These are phyloP conservation scores for Yamadazyma endophytica DNA, from an alignment of 805 yeast genomes.

Conservation along the genomic window DNA sequence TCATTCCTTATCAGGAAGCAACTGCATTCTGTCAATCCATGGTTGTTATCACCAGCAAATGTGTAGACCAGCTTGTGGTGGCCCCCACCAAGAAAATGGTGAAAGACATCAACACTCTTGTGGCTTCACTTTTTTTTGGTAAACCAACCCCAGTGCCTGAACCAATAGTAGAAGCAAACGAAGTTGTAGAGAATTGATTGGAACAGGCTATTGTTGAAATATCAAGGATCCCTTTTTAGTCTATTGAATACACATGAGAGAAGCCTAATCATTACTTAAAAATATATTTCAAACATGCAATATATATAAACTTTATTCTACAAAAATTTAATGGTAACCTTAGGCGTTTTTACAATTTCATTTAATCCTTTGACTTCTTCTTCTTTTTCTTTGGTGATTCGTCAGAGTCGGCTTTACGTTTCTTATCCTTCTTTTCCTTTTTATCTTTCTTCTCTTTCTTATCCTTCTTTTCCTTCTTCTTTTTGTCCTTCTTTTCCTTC, in stretches of 20 bases:
- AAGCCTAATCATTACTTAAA: slow-evolving; percentile 22
- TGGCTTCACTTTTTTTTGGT: slow-evolving; percentile 62
- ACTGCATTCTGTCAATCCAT: slow-evolving; percentile 11
- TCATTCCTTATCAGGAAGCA: slow-evolving; percentile 48
- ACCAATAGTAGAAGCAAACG: too few relatives aligned
- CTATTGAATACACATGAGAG: slow-evolving; percentile 4
- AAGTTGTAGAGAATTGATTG: slow-evolving; percentile 1
- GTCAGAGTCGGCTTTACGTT: slow-evolving; percentile 26
- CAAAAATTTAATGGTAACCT: slow-evolving; percentile 1
- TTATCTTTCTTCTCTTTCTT: slow-evolving; percentile 29
- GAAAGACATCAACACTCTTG: slow-evolving; percentile 46
- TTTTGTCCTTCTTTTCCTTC: slow-evolving; percentile 21
- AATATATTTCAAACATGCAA: slow-evolving; percentile 18
- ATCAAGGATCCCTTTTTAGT: slow-evolving; percentile 1
- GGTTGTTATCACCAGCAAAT: slow-evolving; percentile 7
- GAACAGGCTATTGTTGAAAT: too few relatives aligned
- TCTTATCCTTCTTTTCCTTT: slow-evolving; percentile 30
- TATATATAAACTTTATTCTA: slow-evolving; percentile 8
- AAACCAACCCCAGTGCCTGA: too few relatives aligned
- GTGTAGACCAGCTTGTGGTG: slow-evolving; percentile 18
- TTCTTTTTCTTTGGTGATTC: slow-evolving; percentile 35
- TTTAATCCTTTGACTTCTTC: slow-evolving; percentile 44
- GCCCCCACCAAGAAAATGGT: slow-evolving; percentile 49
- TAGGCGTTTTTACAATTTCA: slow-evolving; percentile 2
- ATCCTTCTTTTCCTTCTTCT: slow-evolving; percentile 27